These are phyloP conservation scores for Pyrus pyrifolia DNA, from an alignment of 306 rosid species.

Conservation along the genomic window DNA sequence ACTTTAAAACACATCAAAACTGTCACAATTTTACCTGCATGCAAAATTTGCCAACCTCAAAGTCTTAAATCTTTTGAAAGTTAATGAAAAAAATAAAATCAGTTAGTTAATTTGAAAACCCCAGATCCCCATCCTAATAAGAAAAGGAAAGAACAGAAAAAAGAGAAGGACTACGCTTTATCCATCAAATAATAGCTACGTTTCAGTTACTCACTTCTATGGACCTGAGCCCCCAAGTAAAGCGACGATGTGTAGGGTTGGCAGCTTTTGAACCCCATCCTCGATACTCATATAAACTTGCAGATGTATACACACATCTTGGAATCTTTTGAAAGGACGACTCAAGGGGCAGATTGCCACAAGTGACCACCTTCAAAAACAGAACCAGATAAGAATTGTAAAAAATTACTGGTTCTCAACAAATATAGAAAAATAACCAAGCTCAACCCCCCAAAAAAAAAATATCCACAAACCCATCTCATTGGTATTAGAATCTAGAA, in stretches of 20 bases:
- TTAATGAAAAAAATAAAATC: not conserved
- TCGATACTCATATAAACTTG: conserved; percentile 82
- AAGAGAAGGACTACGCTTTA: not conserved
- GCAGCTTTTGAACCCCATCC: conserved; percentile 98
- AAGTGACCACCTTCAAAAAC: conserved; percentile 83
- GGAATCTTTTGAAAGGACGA: conserved; percentile 89
- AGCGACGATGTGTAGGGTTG: conserved; percentile 75
- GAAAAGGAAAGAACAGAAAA: not conserved
- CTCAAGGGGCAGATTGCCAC: conserved; percentile 96
- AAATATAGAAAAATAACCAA: conserved; percentile 8
- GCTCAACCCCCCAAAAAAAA: not conserved
- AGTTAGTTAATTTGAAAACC: not conserved
- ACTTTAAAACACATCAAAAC: not conserved
- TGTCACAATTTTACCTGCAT: not conserved
- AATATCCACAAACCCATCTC: not conserved
- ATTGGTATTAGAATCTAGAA: not conserved
- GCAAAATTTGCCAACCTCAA: not conserved
- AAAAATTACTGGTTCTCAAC: not conserved
- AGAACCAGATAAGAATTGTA: conserved; percentile 18
- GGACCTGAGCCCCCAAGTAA: conserved; percentile 93
- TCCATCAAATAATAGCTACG: not conserved
- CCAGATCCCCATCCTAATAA: not conserved
- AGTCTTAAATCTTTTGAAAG: not conserved
- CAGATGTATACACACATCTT: conserved; percentile 91
- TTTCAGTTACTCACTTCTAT: conserved; percentile 56